A percentile compares a stretch with the other conserved stretches of the same genome.
These are phyloP conservation scores for Cladosporium sp. DNA, from an alignment of 2,329 filamentous ascomycete genomes.

Conservation along the genomic window DNA sequence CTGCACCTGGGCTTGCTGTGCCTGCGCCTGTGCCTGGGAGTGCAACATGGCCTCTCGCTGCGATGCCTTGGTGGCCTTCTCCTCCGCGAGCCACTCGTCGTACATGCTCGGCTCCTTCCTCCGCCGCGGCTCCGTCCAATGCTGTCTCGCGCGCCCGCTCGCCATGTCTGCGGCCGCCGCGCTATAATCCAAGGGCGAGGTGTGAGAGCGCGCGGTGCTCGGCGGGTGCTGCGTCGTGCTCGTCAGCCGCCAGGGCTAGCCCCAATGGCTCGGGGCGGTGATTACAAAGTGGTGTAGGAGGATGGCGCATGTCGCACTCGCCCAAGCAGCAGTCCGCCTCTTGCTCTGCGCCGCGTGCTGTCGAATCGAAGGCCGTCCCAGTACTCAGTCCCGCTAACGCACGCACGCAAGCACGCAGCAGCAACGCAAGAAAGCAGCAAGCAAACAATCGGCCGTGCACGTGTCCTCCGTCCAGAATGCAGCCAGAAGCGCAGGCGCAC, in stretches of 20 bases:
- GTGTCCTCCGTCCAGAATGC: slow-evolving; percentile 11
- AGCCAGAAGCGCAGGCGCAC: slow-evolving; percentile 8
- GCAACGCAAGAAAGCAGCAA: background rate
- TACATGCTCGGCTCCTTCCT: slow-evolving; percentile 29
- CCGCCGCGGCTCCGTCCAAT: slow-evolving; percentile 18
- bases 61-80: slow-evolving; percentile 14
- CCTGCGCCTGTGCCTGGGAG: background rate
- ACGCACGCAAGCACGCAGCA: background rate
- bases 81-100: slow-evolving; percentile 29
- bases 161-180: background rate
- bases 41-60: slow-evolving; percentile 1
- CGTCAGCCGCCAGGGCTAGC: slow-evolving; percentile 9
- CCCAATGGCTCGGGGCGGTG: slow-evolving; percentile 9
- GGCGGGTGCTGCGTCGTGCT: background rate
- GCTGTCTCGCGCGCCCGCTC: slow-evolving; percentile 10
- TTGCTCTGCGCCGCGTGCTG: background rate
- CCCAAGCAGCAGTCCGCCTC: slow-evolving; percentile 1
- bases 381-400: background rate
- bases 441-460: slow-evolving; percentile 4
- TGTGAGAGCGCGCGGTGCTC: background rate
- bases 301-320: slow-evolving; percentile 5
- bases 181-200: background rate
- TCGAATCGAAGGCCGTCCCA: background rate
- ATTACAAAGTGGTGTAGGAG: background rate
- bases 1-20: slow-evolving; percentile 3